phyloP scores from a whole-genome alignment of 352 stramenopile species.

The Phytophthora sp. region DNA sequence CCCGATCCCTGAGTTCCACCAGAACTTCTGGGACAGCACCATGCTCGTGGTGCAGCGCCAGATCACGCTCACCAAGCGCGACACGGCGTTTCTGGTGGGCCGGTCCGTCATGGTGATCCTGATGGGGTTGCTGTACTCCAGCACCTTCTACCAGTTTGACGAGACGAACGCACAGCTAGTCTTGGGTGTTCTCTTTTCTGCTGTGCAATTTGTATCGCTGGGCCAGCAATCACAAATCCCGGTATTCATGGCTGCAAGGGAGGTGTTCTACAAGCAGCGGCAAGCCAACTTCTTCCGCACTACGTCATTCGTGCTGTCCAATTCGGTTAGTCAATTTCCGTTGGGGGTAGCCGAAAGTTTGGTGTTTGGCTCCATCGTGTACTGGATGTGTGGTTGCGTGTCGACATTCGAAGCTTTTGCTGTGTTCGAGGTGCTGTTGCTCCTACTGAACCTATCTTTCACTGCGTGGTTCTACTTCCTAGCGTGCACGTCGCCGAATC shows the following conservation, averaged over 20 bases:
- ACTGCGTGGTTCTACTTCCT: conserved; percentile 26
- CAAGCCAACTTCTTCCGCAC: not conserved
- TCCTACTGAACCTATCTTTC: conserved; percentile 42
- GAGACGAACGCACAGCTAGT: conserved; percentile 40
- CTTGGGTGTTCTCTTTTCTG: not conserved
- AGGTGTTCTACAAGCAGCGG: not conserved
- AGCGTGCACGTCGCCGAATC: conserved; percentile 6
- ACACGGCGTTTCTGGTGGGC: conserved; percentile 38
- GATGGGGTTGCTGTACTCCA: conserved; percentile 47
- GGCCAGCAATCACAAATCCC: conserved; percentile 11
- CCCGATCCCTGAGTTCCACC: conserved; percentile 40
- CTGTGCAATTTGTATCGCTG: conserved; percentile 16
- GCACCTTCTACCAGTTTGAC: conserved; percentile 48
- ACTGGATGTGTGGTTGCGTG: not conserved
- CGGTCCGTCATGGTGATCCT: conserved; percentile 40
- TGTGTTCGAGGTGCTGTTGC: too few relatives aligned
- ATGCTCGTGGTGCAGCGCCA: conserved; percentile 41
- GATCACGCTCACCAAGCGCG: conserved; percentile 39
- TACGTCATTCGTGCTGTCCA: not conserved
- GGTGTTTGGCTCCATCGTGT: not conserved
- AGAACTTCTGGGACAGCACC: conserved; percentile 26
- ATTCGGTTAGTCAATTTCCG: conserved; percentile 17
- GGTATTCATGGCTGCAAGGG: not conserved
- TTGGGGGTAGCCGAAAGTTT: conserved; percentile 54
- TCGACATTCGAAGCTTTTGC: not conserved